phyloP scores from a whole-genome alignment of 306 rosid species.

The Vigna hirtella region DNA sequence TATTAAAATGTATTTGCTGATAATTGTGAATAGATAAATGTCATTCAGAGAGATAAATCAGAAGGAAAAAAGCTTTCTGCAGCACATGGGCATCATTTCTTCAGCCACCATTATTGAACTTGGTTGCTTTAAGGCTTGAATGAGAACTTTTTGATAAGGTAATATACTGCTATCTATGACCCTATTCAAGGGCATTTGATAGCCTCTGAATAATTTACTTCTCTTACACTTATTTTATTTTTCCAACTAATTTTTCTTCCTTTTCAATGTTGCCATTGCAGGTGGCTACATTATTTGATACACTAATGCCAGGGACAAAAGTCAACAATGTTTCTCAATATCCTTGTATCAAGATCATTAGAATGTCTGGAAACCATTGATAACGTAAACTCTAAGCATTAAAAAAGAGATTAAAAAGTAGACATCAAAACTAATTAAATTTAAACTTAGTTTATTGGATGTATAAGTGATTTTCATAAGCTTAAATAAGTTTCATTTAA shows the following conservation, averaged over 20 bases:
- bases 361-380: constrained; percentile 36
- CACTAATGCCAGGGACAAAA: constrained; percentile 37
- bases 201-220: constrained; percentile 24
- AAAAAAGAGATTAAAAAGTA: too few species aligned
- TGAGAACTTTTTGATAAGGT: constrained; percentile 32
- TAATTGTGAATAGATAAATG: not conserved
- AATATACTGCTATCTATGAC: constrained; percentile 27
- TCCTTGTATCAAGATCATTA: constrained; percentile 38
- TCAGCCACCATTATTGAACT: constrained; percentile 36
- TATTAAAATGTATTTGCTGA: not conserved
- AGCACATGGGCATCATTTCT: constrained; percentile 44
- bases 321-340: constrained; percentile 38
- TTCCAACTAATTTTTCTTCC: not conserved
- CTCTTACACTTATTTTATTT: not conserved
- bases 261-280: constrained; percentile 33
- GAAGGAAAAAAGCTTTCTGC: constrained; percentile 7
- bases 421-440: too few species aligned
- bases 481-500: not conserved
- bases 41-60: not conserved
- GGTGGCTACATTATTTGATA: constrained; percentile 40
- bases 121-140: constrained; percentile 35
- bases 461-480: not conserved
- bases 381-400: not conserved
- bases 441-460: not conserved
- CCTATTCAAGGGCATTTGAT: constrained; percentile 24